These are phyloP conservation scores for Amanita brunnescens DNA, from an alignment of 768 basidiomycete species.

Conservation along the genomic window DNA sequence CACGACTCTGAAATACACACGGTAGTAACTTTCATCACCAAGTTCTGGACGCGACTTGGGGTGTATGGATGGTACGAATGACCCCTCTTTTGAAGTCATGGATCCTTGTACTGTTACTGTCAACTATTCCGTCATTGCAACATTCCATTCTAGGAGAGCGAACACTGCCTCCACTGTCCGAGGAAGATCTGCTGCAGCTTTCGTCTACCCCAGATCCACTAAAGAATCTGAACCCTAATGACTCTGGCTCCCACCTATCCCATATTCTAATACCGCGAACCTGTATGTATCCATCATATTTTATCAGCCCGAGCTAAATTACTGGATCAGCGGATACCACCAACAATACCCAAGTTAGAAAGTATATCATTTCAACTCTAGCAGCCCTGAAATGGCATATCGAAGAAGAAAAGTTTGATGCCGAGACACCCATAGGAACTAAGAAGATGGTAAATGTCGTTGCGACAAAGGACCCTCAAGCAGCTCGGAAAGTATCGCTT, in stretches of 20 bases:
- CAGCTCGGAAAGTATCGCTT: conserved; percentile 73
- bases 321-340: conserved; percentile 48
- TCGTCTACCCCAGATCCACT: conserved; percentile 52
- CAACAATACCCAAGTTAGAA: conserved; percentile 74
- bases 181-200: conserved; percentile 41
- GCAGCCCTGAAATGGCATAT: conserved; percentile 76
- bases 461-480: conserved; percentile 89
- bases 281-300: conserved; percentile 34
- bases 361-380: conserved; percentile 71
- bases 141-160: conserved; percentile 33
- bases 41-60: neutral
- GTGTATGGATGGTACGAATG: neutral
- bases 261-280: conserved; percentile 81
- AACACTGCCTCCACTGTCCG: conserved; percentile 35
- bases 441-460: conserved; percentile 85
- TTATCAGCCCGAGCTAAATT: conserved; percentile 6
- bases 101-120: conserved; percentile 18
- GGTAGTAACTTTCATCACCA: no score
- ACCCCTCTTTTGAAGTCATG: conserved; percentile 9
- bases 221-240: conserved; percentile 55
- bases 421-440: conserved; percentile 70
- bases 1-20: no score
- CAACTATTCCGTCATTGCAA: conserved; percentile 18
- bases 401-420: conserved; percentile 77
- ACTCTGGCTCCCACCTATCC: conserved; percentile 67